Evolutionary conservation across 2,329 filamentous ascomycete genomes (phyloP), one percentile per base, ranked within the genome.

Genomic region (Helotiales sp.): DNA sequence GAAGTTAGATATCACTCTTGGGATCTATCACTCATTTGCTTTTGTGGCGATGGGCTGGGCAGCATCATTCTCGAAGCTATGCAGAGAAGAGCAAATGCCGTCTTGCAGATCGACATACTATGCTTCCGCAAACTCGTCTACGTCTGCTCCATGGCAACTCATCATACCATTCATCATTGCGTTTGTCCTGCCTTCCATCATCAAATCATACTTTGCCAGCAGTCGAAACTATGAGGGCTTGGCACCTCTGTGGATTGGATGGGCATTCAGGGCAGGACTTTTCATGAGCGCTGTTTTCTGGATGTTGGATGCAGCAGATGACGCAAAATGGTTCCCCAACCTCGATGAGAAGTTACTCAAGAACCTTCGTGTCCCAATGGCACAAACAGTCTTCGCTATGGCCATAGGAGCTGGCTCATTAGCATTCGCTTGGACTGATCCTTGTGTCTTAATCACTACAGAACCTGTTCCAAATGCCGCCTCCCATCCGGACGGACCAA

Each of bases 1-100:
- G 33, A 76, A 81, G 24, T 76, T 81, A 3, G 89, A 96, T 65
- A 85, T 89, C 40, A 84, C 88, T 10, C 76, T 96, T 47, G 92
- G 89, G 24, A 80, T 91, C 25, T 93, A 93, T 67, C 93, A 99
- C 71, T 95, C 95, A 0, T 72, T 93, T 19, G 77, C 91, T 1
- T 98, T 99, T 69, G 79, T 95, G 56, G 71, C 91, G 5, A 81
- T 98, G 12, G 88, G 88, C 13, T 87, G 93, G 54, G 54, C 93
- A 2, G 89, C 92, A 0, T 96, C 93, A 1, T 86, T 93, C 64
- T 97, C 95, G 9, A 90, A 92, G 64, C 85, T 99, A 19, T 99
- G 95, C 72, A 88, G 95, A 57, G 95, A 99, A 73, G 95, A 99
- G 76, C 95, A 99, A 76, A 97, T 98, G 91, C 95, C 95, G 0